Evolutionary conservation across 768 basidiomycete species (phyloP).

Genomic region (Pulveroboletus sp.): DNA sequence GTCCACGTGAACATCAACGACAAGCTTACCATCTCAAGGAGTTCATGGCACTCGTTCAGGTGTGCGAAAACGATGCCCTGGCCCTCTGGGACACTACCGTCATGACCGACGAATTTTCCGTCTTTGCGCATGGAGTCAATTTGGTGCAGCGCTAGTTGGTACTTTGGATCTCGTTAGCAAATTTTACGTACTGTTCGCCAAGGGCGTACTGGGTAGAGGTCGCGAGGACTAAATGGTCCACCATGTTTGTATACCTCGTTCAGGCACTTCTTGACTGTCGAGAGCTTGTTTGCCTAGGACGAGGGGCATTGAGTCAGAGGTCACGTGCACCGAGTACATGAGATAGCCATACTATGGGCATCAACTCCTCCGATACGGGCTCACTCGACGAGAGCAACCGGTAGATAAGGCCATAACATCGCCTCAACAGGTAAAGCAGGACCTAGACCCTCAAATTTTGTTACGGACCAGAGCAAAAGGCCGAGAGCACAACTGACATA

Average conservation of each 20-base stretch:
- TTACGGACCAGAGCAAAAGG: not conserved
- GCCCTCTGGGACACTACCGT: constrained; percentile 90
- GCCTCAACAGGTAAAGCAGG: constrained; percentile 82
- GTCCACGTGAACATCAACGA: not conserved
- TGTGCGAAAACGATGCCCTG: constrained; percentile 96
- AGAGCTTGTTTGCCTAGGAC: constrained; percentile 86
- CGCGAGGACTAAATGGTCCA: constrained; percentile 86
- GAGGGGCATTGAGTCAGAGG: not conserved
- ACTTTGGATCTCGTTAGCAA: constrained; percentile 41
- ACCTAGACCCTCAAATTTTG: constrained; percentile 47
- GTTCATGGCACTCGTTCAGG: constrained; percentile 92
- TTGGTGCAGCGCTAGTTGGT: constrained; percentile 91
- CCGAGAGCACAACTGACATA: constrained; percentile 53
- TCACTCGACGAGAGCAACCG: constrained; percentile 89
- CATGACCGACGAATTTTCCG: constrained; percentile 85
- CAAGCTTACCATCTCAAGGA: constrained; percentile 80
- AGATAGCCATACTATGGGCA: constrained; percentile 72
- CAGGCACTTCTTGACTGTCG: constrained; percentile 93
- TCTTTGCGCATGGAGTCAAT: constrained; percentile 92
- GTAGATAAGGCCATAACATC: constrained; percentile 97
- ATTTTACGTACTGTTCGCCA: not conserved
- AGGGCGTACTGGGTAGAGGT: constrained; percentile 81
- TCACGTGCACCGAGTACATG: not conserved
- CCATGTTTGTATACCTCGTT: constrained; percentile 96
- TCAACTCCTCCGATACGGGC: constrained; percentile 96